Evolutionary conservation across 2,329 filamentous ascomycete genomes (phyloP), one percentile per base, ranked within the genome.

Genomic region (Exophiala aquamarina): DNA sequence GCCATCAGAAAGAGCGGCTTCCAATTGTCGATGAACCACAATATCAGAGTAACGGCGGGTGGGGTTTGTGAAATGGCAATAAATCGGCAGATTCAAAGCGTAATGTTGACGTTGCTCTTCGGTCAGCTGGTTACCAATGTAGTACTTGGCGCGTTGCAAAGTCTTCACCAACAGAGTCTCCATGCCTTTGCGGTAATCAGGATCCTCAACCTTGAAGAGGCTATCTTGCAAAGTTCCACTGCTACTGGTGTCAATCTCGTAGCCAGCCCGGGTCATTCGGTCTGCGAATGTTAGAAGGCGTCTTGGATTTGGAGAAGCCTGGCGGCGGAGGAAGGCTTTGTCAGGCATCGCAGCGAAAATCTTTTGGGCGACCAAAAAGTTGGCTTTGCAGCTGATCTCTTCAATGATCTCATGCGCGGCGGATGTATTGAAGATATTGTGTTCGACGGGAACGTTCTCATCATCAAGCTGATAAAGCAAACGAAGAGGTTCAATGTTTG

Each of bases 51-150:
- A 98, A 52, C 93, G 89, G 44, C 93, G 86, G 15, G 89, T 94
- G 1, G 93, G 93, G 67, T 89, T 92, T 29, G 92, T 97, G 72
- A 97, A 97, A 68, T 98, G 93, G 59, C 93, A 97, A 76, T 96
- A 98, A 10, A 95, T 72, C 1, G 92, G 90, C 45, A 95, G 73
- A 71, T 98, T 98, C 42, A 97, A 77, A 11, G 89, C 86, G 68
- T 94, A 98, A 71, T 98, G 92, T 52, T 87, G 82, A 71, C 87
- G 86, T 56, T 91, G 76, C 53, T 89, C 85, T 68, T 87, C 84
- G 33, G 81, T 71, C 26, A 86, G 82, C 75, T 89, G 94, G 63
- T 87, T 83, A 44, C 86, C 79, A 59, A 97, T 86, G 63, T 84
- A 94, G 74, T 98, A 98, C 70, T 96, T 97, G 63, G 91, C 93